Percentiles rank a stretch among this genome's conserved stretches.
phyloP scores from a whole-genome alignment of 495 filamentous ascomycete genomes.

The Trichoderma erinaceum region DNA sequence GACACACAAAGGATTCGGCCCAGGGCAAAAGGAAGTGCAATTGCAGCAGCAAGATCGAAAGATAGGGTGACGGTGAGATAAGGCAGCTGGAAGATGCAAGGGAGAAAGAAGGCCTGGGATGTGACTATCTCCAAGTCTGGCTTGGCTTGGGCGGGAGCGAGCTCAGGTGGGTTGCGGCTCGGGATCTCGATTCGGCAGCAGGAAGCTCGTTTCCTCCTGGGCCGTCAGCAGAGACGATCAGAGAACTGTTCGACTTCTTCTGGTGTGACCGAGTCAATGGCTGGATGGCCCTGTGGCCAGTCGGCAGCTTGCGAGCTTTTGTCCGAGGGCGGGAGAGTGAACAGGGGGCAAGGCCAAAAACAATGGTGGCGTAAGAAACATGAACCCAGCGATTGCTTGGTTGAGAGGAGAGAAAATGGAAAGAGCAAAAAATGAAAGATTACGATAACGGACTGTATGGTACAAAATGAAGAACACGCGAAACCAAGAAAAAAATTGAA shows the following conservation, averaged over 20 bases:
- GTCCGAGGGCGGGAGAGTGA: conserved; percentile 6
- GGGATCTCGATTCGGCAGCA: not conserved
- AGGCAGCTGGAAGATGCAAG: not conserved
- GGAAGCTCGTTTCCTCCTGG: conserved; percentile 3
- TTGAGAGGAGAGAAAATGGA: not conserved
- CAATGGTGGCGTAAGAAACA: not conserved
- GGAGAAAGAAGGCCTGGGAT: too few species aligned
- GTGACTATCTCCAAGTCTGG: not conserved
- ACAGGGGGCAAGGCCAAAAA: not conserved
- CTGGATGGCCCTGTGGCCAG: not conserved
- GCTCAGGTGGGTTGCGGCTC: not conserved
- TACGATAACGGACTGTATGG: not conserved
- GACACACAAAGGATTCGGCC: not conserved
- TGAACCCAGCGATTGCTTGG: too few species aligned
- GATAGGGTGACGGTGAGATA: not conserved
- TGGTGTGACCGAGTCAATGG: not conserved
- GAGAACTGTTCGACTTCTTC: not conserved
- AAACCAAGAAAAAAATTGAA: not conserved
- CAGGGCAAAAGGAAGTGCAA: not conserved
- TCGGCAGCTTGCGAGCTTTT: conserved; percentile 13
- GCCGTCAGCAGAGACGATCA: not conserved
- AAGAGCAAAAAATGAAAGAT: too few species aligned
- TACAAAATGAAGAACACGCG: not conserved
- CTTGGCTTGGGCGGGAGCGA: not conserved
- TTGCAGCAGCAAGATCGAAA: not conserved